phyloP scores from a whole-genome alignment of 2,329 filamentous ascomycete species.

The Leptoxyphium fumago region DNA sequence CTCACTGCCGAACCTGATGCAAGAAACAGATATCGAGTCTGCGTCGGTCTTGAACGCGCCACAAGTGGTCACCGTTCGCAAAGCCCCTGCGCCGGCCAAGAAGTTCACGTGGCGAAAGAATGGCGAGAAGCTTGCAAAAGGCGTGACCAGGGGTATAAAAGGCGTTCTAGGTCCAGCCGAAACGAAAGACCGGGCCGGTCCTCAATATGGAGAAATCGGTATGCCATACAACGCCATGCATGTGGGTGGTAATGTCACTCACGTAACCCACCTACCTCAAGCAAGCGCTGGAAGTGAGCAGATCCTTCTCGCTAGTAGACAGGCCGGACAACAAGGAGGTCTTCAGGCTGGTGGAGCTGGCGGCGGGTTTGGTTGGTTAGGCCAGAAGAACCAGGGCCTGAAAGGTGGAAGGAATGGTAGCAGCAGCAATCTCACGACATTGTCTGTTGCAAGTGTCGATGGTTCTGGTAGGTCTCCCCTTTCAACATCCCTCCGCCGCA shows the following conservation, averaged over 20 bases:
- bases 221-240: constrained; percentile 20
- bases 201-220: constrained; percentile 15
- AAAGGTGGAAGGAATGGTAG: constrained; percentile 29
- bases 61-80: constrained; percentile 90
- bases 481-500: background rate
- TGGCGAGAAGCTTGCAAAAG: constrained; percentile 83
- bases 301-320: constrained; percentile 5
- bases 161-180: constrained; percentile 51
- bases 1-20: constrained; percentile 27
- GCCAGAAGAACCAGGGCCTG: constrained; percentile 20
- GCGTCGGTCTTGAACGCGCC: constrained; percentile 52
- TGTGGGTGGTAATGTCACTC: constrained; percentile 14
- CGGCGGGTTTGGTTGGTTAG: constrained; percentile 19
- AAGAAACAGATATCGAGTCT: constrained; percentile 50
- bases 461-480: constrained; percentile 15
- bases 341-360: constrained; percentile 9
- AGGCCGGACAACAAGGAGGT: constrained; percentile 10
- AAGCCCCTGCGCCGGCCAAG: constrained; percentile 60
- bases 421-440: constrained; percentile 24
- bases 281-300: constrained; percentile 17
- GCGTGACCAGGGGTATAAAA: constrained; percentile 86
- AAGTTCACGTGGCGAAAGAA: constrained; percentile 99
- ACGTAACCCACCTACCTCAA: constrained; percentile 7
- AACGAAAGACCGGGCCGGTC: constrained; percentile 6
- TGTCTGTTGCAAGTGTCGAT: constrained; percentile 13